These are phyloP conservation scores for Solanum paucissectum DNA, from an alignment of 257 asterid species.

Conservation along the genomic window DNA sequence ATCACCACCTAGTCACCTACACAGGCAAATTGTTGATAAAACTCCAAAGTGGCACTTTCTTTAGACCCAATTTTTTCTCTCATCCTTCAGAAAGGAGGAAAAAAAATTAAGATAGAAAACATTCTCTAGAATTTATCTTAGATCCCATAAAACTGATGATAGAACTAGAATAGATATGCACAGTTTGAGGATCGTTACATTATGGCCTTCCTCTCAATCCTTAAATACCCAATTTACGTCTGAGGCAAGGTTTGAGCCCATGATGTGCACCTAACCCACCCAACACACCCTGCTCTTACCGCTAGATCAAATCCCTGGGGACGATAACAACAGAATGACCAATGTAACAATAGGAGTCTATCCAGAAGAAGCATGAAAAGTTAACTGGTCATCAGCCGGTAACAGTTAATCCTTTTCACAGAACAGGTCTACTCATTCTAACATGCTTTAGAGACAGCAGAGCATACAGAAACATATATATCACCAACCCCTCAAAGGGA, in stretches of 20 bases:
- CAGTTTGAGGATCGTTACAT: neutral
- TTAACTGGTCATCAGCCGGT: neutral
- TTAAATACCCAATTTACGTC: neutral
- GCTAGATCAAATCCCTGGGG: neutral
- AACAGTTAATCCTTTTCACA: neutral
- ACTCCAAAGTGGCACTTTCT: neutral
- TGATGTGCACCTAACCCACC: neutral
- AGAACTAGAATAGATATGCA: neutral
- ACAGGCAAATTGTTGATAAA: neutral
- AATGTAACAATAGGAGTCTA: neutral
- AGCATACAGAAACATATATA: neutral
- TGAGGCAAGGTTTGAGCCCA: neutral
- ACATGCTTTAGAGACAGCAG: neutral
- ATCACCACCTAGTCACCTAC: too few species aligned
- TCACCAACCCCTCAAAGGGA: neutral
- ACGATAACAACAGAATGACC: neutral
- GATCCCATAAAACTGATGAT: neutral
- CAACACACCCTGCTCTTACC: neutral
- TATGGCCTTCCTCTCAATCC: neutral
- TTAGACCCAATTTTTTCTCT: neutral
- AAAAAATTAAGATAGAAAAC: neutral
- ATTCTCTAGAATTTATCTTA: neutral
- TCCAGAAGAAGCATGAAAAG: neutral
- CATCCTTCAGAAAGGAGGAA: neutral
- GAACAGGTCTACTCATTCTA: neutral